Evolutionary conservation across 257 asterid genomes (phyloP).

Genomic region (Lantana camara): DNA sequence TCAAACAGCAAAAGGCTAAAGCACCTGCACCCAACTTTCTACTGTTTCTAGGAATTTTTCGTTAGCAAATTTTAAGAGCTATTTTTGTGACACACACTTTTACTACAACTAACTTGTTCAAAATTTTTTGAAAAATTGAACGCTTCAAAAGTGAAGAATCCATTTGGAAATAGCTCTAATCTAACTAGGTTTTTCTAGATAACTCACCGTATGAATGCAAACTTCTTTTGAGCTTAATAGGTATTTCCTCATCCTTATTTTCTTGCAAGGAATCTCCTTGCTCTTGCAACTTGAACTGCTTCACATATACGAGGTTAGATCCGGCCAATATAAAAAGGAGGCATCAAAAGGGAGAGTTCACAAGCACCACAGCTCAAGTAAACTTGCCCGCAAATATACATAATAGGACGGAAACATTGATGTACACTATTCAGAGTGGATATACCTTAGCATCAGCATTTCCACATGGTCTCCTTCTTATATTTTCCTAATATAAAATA

Average conservation of each 20-base stretch:
- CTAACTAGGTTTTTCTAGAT: background rate
- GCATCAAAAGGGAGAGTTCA: no score
- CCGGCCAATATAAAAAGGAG: no score
- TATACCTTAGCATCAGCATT: conserved; percentile 42
- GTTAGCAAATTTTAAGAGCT: no score
- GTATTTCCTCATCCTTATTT: conserved; percentile 34
- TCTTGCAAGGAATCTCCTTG: conserved; percentile 30
- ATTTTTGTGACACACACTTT: no score
- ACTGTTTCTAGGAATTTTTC: no score
- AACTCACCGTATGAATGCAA: conserved; percentile 48
- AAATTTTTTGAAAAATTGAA: no score
- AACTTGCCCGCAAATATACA: background rate
- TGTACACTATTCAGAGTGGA: background rate
- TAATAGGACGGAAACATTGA: background rate
- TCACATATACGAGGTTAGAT: conserved; percentile 15
- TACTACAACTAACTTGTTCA: no score
- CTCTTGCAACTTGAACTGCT: conserved; percentile 12
- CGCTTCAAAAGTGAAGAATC: no score
- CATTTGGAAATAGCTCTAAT: background rate
- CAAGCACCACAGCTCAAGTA: no score
- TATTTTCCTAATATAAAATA: conserved; percentile 36
- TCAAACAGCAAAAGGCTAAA: no score
- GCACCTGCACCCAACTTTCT: no score
- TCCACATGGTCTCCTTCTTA: conserved; percentile 25
- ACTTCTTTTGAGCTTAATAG: conserved; percentile 32